These are phyloP conservation scores for Venturia asperata DNA, from an alignment of 2,329 filamentous ascomycete species.

Conservation along the genomic window DNA sequence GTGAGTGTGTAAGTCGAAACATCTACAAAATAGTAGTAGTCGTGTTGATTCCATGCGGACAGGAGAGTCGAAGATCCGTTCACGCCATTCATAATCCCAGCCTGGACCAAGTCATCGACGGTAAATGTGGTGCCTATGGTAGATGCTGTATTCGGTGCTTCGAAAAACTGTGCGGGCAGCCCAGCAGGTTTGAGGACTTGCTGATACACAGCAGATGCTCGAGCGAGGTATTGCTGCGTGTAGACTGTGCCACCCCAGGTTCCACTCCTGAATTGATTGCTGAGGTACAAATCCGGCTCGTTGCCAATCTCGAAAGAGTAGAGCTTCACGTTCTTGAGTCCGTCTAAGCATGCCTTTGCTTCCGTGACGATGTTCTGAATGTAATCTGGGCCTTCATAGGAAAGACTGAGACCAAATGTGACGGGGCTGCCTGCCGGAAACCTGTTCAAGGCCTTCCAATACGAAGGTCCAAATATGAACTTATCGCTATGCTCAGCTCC, in stretches of 20 bases:
- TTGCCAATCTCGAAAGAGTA: constrained; percentile 40
- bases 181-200: constrained; percentile 39
- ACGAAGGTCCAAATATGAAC: constrained; percentile 42
- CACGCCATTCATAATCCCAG: constrained; percentile 34
- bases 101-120: constrained; percentile 36
- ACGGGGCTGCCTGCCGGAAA: constrained; percentile 45
- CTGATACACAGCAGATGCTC: constrained; percentile 39
- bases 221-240: constrained; percentile 40
- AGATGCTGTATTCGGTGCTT: constrained; percentile 43
- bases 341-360: constrained; percentile 35
- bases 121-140: constrained; percentile 47
- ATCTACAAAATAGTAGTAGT: constrained; percentile 48
- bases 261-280: constrained; percentile 41
- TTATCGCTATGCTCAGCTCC: constrained; percentile 36
- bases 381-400: constrained; percentile 41
- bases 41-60: constrained; percentile 46
- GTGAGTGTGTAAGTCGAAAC: constrained; percentile 40
- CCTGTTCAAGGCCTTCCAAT: constrained; percentile 42
- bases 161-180: constrained; percentile 41
- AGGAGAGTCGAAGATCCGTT: constrained; percentile 34
- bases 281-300: constrained; percentile 37
- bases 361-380: constrained; percentile 37
- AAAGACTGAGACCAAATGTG: constrained; percentile 46
- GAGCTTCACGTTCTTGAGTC: constrained; percentile 34
- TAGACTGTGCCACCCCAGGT: constrained; percentile 40